Conservation (phyloP, 768 basidiomycete species). For the Chalciporus sphaerocephalus region DNA sequence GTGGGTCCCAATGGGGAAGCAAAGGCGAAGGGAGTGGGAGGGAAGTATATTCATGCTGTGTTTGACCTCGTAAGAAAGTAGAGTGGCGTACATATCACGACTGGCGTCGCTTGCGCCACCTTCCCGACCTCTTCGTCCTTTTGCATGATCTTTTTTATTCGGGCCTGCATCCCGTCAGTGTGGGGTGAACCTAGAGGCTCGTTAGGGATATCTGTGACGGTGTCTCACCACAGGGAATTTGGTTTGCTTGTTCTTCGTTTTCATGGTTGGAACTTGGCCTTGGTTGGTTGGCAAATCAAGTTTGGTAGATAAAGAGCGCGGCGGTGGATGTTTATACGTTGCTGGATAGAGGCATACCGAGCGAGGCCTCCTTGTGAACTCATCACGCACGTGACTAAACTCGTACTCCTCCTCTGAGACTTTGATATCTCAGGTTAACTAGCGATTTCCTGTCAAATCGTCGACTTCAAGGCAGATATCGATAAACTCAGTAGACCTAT, state of each 20-base stretch:
- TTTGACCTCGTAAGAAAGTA: constrained; percentile 8
- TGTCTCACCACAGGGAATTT: constrained; percentile 82
- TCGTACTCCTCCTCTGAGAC: neutral
- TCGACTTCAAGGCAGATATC: too few species aligned
- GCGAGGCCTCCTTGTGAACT: constrained; percentile 10
- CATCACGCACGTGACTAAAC: constrained; percentile 24
- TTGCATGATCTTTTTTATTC: constrained; percentile 99
- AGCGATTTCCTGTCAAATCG: too few species aligned
- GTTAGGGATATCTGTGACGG: constrained; percentile 5
- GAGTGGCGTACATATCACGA: constrained; percentile 85
- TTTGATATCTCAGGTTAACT: too few species aligned
- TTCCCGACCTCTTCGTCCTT: constrained; percentile 99
- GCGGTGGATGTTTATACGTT: constrained; percentile 1
- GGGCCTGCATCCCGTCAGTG: constrained; percentile 54
- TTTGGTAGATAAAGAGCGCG: neutral
- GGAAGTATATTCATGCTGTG: constrained; percentile 9
- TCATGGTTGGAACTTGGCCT: constrained; percentile 46
- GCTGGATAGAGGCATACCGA: constrained; percentile 7
- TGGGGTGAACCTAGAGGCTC: neutral
- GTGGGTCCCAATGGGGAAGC: neutral
- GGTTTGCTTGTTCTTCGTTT: constrained; percentile 87
- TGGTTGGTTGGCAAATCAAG: neutral
- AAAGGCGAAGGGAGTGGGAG: neutral
- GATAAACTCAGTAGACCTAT: too few species aligned
- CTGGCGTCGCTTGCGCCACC: constrained; percentile 92